These are phyloP conservation scores for Gossypium rotundifolium DNA, from an alignment of 345 rosid species.

Conservation along the genomic window DNA sequence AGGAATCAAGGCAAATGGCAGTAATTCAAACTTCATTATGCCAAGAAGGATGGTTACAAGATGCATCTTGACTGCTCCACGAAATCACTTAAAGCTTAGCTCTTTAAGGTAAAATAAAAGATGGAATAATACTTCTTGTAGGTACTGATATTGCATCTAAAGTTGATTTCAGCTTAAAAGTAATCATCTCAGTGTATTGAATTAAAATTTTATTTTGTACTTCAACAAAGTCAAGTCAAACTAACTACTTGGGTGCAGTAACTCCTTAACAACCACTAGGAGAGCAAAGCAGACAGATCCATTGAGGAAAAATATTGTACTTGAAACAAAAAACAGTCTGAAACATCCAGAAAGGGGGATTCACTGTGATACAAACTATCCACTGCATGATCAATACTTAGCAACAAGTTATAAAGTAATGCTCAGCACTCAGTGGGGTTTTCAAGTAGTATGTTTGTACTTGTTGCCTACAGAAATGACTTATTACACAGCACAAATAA, in stretches of 20 bases:
- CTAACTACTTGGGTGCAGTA: not conserved
- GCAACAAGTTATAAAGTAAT: not conserved
- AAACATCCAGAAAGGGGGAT: not conserved
- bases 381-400: not conserved
- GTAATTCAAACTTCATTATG: constrained; percentile 3
- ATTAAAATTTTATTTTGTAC: not conserved
- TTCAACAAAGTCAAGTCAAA: not conserved
- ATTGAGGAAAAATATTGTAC: not conserved
- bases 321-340: not conserved
- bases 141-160: not conserved
- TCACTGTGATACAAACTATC: not conserved
- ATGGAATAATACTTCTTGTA: not conserved
- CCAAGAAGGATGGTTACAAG: not conserved
- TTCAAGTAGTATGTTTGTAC: not conserved
- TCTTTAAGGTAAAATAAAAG: not conserved
- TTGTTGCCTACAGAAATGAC: not conserved
- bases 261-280: not conserved
- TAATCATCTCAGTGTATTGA: not conserved
- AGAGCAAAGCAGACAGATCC: not conserved
- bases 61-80: not conserved
- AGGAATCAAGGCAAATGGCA: not conserved
- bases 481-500: not conserved
- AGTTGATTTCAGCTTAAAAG: not conserved
- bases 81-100: not conserved
- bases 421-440: not conserved